Percentiles rank a stretch among this genome's conserved stretches.
These are phyloP conservation scores for Clavispora asparagi DNA, from an alignment of 805 yeast genomes.

Conservation along the genomic window DNA sequence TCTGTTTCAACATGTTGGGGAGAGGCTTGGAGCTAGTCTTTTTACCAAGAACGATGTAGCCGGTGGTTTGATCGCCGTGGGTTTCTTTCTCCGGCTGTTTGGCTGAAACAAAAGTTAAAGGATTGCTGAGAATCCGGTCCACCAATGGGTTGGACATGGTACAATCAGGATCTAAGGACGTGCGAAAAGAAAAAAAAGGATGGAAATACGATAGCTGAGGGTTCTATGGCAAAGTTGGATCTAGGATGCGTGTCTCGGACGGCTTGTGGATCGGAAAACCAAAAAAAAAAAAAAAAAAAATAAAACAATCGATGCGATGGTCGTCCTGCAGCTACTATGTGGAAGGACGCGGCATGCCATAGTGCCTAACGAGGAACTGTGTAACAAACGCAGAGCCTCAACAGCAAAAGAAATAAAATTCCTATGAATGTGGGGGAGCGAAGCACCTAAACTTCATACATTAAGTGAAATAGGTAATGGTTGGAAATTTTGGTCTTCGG, in stretches of 20 bases:
- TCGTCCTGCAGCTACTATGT: not conserved
- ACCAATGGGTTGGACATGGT: conserved; percentile 45
- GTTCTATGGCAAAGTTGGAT: not conserved
- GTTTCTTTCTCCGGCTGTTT: conserved; percentile 25
- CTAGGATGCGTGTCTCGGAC: not conserved
- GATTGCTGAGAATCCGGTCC: conserved; percentile 57
- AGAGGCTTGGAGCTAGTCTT: conserved; percentile 2
- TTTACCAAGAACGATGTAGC: conserved; percentile 13
- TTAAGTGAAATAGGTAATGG: no score
- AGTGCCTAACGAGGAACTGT: not conserved
- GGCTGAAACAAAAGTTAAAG: conserved; percentile 60
- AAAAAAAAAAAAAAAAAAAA: not conserved
- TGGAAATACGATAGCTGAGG: not conserved
- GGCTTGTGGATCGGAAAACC: not conserved
- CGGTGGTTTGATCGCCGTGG: conserved; percentile 9
- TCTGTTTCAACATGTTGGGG: conserved; percentile 3
- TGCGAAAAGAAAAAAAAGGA: not conserved
- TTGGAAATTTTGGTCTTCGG: no score
- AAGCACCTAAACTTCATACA: no score
- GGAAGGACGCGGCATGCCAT: not conserved
- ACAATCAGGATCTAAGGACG: not conserved
- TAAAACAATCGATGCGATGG: not conserved
- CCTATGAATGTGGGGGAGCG: no score
- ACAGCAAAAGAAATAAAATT: no score
- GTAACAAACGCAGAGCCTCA: no score